Conservation (phyloP, 2,329 filamentous ascomycete species). For the Diaporthe ilicicola region DNA sequence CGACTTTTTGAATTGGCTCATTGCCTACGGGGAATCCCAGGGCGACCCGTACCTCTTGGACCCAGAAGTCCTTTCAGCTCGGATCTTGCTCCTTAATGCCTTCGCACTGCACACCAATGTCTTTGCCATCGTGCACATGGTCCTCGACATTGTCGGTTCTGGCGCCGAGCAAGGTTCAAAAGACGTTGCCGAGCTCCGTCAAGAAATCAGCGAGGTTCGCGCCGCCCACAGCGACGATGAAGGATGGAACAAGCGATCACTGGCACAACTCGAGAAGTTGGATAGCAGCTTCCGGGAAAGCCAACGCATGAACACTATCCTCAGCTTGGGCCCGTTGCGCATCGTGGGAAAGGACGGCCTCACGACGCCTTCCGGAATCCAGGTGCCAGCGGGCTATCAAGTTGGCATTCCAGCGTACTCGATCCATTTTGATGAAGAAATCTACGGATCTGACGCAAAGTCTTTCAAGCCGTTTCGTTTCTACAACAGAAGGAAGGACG, state of each 20-base stretch:
- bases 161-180: constrained; percentile 17
- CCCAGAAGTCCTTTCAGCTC: constrained; percentile 25
- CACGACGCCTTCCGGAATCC: constrained; percentile 44
- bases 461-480: constrained; percentile 50
- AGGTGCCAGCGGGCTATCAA: constrained; percentile 46
- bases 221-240: constrained; percentile 4
- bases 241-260: constrained; percentile 46
- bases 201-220: constrained; percentile 25
- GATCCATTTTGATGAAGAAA: constrained; percentile 44
- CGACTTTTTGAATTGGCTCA: constrained; percentile 29
- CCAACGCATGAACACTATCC: constrained; percentile 49
- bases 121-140: constrained; percentile 28
- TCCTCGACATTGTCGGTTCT: constrained; percentile 27
- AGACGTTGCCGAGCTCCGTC: constrained; percentile 20
- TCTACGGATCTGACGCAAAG: constrained; percentile 42
- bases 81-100: constrained; percentile 28
- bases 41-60: constrained; percentile 26
- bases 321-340: constrained; percentile 47
- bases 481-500: constrained; percentile 20
- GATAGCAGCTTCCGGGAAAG: constrained; percentile 53
- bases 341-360: constrained; percentile 45
- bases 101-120: constrained; percentile 28
- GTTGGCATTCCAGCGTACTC: constrained; percentile 48
- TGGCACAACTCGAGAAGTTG: constrained; percentile 47
- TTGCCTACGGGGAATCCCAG: constrained; percentile 16